A percentile compares a stretch with the other conserved stretches of the same genome.
Conservation (phyloP, 2,329 filamentous ascomycete genomes). For the Aureobasidium subglaciale region DNA sequence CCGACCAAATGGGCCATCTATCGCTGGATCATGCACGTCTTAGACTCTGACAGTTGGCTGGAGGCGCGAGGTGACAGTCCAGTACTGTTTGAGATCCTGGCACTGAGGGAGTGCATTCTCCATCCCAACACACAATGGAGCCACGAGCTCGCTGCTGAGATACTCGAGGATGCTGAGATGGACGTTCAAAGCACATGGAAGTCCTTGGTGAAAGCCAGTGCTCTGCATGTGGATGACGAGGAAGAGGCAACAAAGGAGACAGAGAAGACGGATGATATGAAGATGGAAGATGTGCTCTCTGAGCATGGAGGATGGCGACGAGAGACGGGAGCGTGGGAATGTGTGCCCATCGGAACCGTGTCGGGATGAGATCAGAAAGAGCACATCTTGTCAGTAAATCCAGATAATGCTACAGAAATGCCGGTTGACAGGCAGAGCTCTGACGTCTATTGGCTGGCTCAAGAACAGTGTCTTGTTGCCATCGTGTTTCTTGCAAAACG, state of each 20-base stretch:
- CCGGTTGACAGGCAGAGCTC: too few species aligned
- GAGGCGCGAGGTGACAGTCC: slow-evolving; percentile 20
- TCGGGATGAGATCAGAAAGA: neutral
- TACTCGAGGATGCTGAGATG: slow-evolving; percentile 3
- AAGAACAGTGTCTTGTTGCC: too few species aligned
- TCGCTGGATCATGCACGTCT: slow-evolving; percentile 45
- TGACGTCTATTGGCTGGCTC: too few species aligned
- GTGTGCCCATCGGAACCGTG: slow-evolving; percentile 12
- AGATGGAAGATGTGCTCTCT: slow-evolving; percentile 16
- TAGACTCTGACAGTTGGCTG: slow-evolving; percentile 32
- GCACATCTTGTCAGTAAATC: neutral
- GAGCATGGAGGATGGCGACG: slow-evolving; percentile 16
- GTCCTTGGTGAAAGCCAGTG: slow-evolving; percentile 12
- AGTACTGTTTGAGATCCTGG: slow-evolving; percentile 9
- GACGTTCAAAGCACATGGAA: slow-evolving; percentile 17
- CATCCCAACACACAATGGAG: slow-evolving; percentile 32
- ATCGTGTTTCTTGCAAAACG: too few species aligned
- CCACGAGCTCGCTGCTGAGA: slow-evolving; percentile 25
- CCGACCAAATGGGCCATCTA: slow-evolving; percentile 30
- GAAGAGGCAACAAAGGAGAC: slow-evolving; percentile 19
- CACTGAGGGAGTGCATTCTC: slow-evolving; percentile 28
- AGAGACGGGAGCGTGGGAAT: slow-evolving; percentile 10
- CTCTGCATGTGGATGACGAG: neutral
- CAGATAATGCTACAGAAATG: neutral
- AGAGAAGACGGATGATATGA: slow-evolving; percentile 11